phyloP scores from a whole-genome alignment of 1,284 basidiomycete species.

The Moesziomyces antarcticus region DNA sequence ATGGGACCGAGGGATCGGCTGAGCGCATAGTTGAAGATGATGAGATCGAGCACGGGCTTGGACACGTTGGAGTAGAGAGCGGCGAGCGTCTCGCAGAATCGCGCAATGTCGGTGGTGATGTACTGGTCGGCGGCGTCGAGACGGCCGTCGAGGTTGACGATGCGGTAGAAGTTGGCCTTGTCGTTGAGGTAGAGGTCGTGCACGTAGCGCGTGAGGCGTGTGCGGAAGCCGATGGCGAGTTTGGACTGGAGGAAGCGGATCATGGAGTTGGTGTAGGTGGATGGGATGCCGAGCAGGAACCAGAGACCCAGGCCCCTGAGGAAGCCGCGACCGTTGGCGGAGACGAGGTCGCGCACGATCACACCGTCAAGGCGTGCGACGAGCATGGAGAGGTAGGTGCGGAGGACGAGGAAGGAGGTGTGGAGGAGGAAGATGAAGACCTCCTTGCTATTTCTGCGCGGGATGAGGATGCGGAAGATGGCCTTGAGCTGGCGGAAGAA shows the following conservation, averaged over 20 bases:
- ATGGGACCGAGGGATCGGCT: conserved; percentile 81
- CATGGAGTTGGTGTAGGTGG: conserved; percentile 96
- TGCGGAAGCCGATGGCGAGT: conserved; percentile 84
- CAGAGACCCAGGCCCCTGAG: conserved; percentile 83
- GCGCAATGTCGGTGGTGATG: conserved; percentile 90
- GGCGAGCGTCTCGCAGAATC: conserved; percentile 87
- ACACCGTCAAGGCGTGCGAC: conserved; percentile 90
- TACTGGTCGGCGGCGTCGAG: conserved; percentile 71
- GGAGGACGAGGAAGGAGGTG: conserved; percentile 85
- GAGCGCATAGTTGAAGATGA: conserved; percentile 93
- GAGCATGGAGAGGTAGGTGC: conserved; percentile 78
- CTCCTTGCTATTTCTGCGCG: conserved; percentile 73
- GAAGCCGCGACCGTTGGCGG: conserved; percentile 86
- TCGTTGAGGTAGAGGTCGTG: conserved; percentile 82
- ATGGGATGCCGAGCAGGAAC: conserved; percentile 90
- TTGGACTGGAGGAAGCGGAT: conserved; percentile 92
- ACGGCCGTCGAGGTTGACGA: conserved; percentile 64
- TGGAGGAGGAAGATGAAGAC: conserved; percentile 81
- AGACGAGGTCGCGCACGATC: conserved; percentile 88
- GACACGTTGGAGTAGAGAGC: conserved; percentile 77
- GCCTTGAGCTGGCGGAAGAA: conserved; percentile 75
- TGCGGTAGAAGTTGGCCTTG: conserved; percentile 72
- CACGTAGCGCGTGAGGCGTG: conserved; percentile 87
- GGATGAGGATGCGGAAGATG: conserved; percentile 65
- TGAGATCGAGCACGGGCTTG: conserved; percentile 89